Base-by-base conservation (phyloP, 2,329 filamentous ascomycete species). In the Thyridium curvatum region DNA sequence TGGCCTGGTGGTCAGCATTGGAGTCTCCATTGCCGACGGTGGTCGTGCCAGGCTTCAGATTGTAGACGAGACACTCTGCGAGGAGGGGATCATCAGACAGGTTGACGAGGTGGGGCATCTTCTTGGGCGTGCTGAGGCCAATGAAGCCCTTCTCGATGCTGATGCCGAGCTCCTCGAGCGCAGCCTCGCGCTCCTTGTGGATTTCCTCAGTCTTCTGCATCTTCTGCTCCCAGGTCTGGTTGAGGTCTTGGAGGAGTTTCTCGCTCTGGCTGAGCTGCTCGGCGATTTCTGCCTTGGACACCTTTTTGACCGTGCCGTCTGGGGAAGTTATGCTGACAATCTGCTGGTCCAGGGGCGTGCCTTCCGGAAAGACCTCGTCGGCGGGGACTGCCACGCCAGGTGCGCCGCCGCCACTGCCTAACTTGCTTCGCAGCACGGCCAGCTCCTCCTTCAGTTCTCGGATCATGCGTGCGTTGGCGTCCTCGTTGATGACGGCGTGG, bases 191-290 rank as follows among this genome's bases (percentile, higher is more conserved):
- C 63, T 98, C 93, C 59, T 95, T 96, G 69, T 98, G 93, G 40
- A 98, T 97, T 51, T 91, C 82, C 60, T 98, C 93, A 0, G 93
- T 98, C 66, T 94, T 96, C 47, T 80, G 75, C 45, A 98, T 68
- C 62, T 97, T 97, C 65, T 98, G 79, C 65, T 98, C 93, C 93
- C 93, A 98, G 0, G 93, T 98, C 65, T 98, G 90, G 54, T 98
- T 98, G 39, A 98, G 77, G 58, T 98, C 93, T 36, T 85, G 83
- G 54, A 97, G 86, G 15, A 98, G 75, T 64, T 98, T 98, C 65
- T 98, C 93, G 47, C 88, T 95, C 60, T 97, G 93, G 51, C 83
- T 90, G 18, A 98, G 71, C 60, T 98, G 94, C 59, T 98, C 93
- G 6, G 89, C 87, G 59, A 98, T 98, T 57, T 98, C 93, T 3